Evolutionary conservation across 208 protist genomes (phyloP).

Genomic region (Leishmania tropica): DNA sequence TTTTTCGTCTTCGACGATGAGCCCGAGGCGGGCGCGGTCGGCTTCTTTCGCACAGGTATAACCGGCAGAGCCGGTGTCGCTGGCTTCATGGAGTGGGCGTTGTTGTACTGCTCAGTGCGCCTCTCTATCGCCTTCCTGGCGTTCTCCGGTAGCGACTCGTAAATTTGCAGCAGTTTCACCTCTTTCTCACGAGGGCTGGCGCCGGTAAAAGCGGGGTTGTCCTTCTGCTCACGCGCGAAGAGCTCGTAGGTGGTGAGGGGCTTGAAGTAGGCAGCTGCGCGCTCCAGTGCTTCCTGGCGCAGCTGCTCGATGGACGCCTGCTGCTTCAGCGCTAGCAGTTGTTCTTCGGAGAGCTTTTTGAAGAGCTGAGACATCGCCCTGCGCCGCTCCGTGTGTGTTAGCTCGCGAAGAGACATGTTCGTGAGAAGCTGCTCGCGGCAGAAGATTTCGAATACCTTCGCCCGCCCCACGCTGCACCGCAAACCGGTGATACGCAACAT

Average conservation of each 20-base stretch:
- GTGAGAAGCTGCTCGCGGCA: constrained; percentile 49
- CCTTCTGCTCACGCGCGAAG: constrained; percentile 60
- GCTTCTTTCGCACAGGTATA: constrained; percentile 23
- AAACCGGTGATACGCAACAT: constrained; percentile 37
- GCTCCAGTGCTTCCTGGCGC: constrained; percentile 22
- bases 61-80: constrained; percentile 8
- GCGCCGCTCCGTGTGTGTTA: constrained; percentile 40
- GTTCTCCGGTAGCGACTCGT: constrained; percentile 61
- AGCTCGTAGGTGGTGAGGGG: constrained; percentile 55
- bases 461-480: constrained; percentile 19
- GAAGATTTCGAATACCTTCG: constrained; percentile 57
- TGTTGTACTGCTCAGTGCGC: constrained; percentile 29
- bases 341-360: constrained; percentile 35
- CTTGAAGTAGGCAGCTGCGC: constrained; percentile 18
- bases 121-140: constrained; percentile 52
- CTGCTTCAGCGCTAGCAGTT: constrained; percentile 36
- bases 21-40: background rate
- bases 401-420: constrained; percentile 42
- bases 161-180: constrained; percentile 63
- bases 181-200: constrained; percentile 56
- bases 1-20: constrained; percentile 5
- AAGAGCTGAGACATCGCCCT: constrained; percentile 51
- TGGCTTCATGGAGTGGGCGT: constrained; percentile 8
- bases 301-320: constrained; percentile 33
- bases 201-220: constrained; percentile 57